Conservation (phyloP, 2,329 filamentous ascomycete species). For the Xylariaceae sp. region DNA sequence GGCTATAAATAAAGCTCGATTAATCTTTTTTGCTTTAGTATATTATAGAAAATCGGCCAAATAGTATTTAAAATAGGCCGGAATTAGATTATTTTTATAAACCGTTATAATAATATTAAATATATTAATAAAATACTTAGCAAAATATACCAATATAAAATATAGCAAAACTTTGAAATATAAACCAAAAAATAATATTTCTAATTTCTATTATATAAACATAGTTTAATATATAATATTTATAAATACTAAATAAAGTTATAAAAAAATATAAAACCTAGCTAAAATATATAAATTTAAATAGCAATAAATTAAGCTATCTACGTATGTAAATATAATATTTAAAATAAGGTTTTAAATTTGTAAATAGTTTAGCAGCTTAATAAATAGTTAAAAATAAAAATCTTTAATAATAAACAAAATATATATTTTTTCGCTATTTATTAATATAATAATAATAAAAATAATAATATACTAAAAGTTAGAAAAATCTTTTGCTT, state of each 20-base stretch:
- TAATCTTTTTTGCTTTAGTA: background rate
- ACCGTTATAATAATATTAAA: background rate
- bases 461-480: background rate
- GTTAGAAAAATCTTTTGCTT: background rate
- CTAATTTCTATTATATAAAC: background rate
- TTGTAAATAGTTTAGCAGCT: background rate
- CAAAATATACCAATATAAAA: background rate
- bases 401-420: background rate
- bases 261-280: background rate
- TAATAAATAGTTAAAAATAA: background rate
- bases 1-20: background rate
- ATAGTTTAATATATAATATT: background rate
- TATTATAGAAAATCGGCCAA: background rate
- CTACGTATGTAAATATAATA: background rate
- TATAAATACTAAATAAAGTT: background rate
- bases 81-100: background rate
- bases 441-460: background rate
- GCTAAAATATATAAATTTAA: background rate
- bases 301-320: background rate
- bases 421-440: background rate
- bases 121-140: background rate
- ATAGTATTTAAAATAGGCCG: background rate
- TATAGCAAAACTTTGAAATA: background rate
- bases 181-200: background rate
- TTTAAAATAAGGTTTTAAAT: background rate